These are phyloP conservation scores for Bretziella fagacearum DNA, from an alignment of 2,329 filamentous ascomycete species.

Conservation along the genomic window DNA sequence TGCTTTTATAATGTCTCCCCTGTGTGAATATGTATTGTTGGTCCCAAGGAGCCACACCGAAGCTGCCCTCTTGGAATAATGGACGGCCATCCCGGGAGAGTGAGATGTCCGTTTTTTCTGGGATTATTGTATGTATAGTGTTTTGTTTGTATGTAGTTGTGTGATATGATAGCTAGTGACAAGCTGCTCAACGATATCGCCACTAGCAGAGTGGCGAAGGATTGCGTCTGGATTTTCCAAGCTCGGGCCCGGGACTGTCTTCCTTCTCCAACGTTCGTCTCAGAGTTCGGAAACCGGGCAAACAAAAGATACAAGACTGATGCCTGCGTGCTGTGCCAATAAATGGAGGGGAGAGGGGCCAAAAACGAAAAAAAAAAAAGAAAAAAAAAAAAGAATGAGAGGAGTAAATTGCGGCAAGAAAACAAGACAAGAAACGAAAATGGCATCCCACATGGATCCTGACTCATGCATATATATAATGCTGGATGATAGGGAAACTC, in stretches of 20 bases:
- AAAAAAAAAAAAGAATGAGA: background rate
- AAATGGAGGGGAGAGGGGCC: no score
- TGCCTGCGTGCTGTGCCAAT: background rate
- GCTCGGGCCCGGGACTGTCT: no score
- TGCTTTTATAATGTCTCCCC: constrained; percentile 3
- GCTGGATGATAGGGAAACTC: background rate
- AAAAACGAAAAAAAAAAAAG: constrained; percentile 1
- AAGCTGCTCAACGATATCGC: background rate
- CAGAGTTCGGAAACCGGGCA: background rate
- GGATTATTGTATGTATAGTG: background rate
- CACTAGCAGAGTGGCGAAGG: background rate
- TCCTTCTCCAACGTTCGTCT: no score
- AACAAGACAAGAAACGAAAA: background rate
- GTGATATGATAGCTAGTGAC: no score
- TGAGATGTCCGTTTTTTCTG: constrained; percentile 4
- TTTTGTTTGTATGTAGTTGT: background rate
- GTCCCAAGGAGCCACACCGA: background rate
- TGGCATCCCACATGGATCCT: background rate
- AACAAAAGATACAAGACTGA: background rate
- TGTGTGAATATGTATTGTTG: constrained; percentile 5
- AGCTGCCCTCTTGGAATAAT: background rate
- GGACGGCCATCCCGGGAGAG: constrained; percentile 3
- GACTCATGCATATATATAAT: constrained; percentile 2
- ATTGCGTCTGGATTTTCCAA: background rate
- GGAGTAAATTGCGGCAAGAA: background rate